A percentile compares a stretch with the other conserved stretches of the same genome.
Conservation (phyloP, 2,329 filamentous ascomycete species). For the Fusarium piperis region DNA sequence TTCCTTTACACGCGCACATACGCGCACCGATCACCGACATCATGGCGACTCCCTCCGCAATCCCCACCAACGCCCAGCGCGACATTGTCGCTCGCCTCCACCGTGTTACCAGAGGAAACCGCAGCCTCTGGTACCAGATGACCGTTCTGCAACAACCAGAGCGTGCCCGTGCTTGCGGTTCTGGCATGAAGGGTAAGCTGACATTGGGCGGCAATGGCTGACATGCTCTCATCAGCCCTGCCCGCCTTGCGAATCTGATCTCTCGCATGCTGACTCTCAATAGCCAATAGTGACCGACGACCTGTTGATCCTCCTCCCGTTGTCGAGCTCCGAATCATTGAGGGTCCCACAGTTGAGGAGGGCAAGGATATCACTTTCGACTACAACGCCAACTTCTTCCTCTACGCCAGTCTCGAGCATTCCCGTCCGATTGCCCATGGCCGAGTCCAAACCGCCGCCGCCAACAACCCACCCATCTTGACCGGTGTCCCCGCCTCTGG, state of each 20-base stretch:
- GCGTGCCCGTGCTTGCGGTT: conserved; percentile 92
- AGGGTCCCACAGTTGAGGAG: conserved; percentile 70
- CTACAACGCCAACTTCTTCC: conserved; percentile 97
- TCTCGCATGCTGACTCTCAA: conserved; percentile 27
- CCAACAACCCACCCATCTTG: conserved; percentile 81
- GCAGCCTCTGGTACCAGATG: conserved; percentile 82
- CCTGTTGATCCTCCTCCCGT: conserved; percentile 96
- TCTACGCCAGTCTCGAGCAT: conserved; percentile 90
- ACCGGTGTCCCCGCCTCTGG: conserved; percentile 95
- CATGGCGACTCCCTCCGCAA: conserved; percentile 48
- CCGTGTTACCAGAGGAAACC: conserved; percentile 73
- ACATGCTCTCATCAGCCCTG: not conserved
- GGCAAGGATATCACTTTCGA: conserved; percentile 82
- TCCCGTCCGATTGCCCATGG: conserved; percentile 85
- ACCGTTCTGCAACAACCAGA: conserved; percentile 93
- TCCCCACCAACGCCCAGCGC: conserved; percentile 43
- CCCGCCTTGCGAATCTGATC: not conserved
- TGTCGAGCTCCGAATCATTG: conserved; percentile 87
- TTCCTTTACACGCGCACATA: conserved; percentile 17
- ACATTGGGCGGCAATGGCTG: not conserved
- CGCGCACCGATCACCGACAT: conserved; percentile 26
- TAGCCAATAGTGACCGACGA: conserved; percentile 73
- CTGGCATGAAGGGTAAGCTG: conserved; percentile 88
- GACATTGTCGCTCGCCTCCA: conserved; percentile 58
- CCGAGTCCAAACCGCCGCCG: conserved; percentile 73